Conservation (phyloP, 2,329 filamentous ascomycete genomes). For the Mycosphaerella arachidis region DNA sequence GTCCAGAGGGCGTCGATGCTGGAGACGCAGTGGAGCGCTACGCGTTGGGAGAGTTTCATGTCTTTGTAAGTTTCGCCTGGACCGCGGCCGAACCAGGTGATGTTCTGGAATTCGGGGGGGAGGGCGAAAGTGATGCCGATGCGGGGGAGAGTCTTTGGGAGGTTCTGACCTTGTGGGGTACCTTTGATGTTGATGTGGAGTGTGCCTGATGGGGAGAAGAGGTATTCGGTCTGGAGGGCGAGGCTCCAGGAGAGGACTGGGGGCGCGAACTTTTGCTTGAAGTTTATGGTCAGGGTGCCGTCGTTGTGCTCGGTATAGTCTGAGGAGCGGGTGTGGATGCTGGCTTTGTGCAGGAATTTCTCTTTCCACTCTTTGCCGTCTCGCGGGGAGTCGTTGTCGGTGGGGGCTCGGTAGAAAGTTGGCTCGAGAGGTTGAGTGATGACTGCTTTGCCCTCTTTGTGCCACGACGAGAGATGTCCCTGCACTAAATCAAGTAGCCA, state of each 20-base stretch:
- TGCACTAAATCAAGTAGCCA: conserved; percentile 22
- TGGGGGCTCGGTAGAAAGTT: conserved; percentile 59
- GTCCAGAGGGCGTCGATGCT: conserved; percentile 50
- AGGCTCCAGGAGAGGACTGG: conserved; percentile 59
- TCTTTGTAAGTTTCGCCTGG: conserved; percentile 64
- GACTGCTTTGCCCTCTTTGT: conserved; percentile 21
- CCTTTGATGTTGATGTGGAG: conserved; percentile 44
- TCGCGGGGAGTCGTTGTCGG: conserved; percentile 58
- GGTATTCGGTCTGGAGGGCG: conserved; percentile 46
- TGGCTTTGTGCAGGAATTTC: conserved; percentile 19
- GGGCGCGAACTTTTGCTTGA: conserved; percentile 41
- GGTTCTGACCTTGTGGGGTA: conserved; percentile 37
- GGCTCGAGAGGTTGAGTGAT: conserved; percentile 20
- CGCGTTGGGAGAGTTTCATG: conserved; percentile 56
- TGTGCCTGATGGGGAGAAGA: conserved; percentile 43
- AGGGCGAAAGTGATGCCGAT: conserved; percentile 58
- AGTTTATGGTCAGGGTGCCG: conserved; percentile 10
- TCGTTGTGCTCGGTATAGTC: conserved; percentile 16
- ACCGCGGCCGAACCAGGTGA: conserved; percentile 60
- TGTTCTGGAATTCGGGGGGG: conserved; percentile 42
- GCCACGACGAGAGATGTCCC: conserved; percentile 24
- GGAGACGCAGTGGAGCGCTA: conserved; percentile 37
- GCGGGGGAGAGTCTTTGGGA: conserved; percentile 55
- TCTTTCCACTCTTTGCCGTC: conserved; percentile 55
- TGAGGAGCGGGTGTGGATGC: conserved; percentile 15